Evolutionary conservation across 2,329 filamentous ascomycete species (phyloP).

Genomic region (Exophiala spinifera): DNA sequence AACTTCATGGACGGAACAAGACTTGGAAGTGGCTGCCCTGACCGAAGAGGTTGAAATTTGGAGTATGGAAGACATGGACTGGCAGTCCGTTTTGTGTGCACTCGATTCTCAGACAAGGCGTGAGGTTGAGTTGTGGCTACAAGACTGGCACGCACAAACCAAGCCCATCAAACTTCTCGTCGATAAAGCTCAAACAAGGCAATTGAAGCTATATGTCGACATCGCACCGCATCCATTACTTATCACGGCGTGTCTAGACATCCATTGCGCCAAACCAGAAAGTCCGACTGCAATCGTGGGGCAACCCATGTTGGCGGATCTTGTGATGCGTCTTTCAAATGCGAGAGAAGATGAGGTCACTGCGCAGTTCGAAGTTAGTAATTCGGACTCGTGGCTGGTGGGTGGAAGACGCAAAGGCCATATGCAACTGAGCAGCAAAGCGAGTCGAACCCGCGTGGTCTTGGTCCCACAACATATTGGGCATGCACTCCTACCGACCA

Average conservation of each 20-base stretch:
- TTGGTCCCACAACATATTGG: slow-evolving; percentile 79
- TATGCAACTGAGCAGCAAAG: slow-evolving; percentile 37
- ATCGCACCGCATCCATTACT: slow-evolving; percentile 79
- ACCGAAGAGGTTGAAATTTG: slow-evolving; percentile 52
- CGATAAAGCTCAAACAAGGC: slow-evolving; percentile 38
- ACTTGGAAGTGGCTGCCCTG: slow-evolving; percentile 56
- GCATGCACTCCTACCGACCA: slow-evolving; percentile 68
- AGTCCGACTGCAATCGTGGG: slow-evolving; percentile 38
- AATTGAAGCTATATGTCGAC: slow-evolving; percentile 84
- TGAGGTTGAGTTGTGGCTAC: slow-evolving; percentile 51
- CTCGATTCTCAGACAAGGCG: slow-evolving; percentile 45
- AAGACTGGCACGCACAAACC: slow-evolving; percentile 53
- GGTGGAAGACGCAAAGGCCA: slow-evolving; percentile 71
- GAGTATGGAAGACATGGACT: slow-evolving; percentile 51
- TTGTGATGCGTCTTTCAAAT: slow-evolving; percentile 31
- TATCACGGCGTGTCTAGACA: slow-evolving; percentile 67
- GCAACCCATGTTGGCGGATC: slow-evolving; percentile 46
- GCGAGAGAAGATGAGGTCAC: slow-evolving; percentile 62
- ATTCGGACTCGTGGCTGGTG: slow-evolving; percentile 75
- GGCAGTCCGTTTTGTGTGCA: slow-evolving; percentile 52
- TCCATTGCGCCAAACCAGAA: slow-evolving; percentile 25
- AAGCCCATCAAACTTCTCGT: slow-evolving; percentile 13
- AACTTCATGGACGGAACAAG: slow-evolving; percentile 44
- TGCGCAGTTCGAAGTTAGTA: slow-evolving; percentile 73
- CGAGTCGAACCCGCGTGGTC: slow-evolving; percentile 56